These are phyloP conservation scores for Ceratobasidium theobromae DNA, from an alignment of 1,284 basidiomycete genomes.

Conservation along the genomic window DNA sequence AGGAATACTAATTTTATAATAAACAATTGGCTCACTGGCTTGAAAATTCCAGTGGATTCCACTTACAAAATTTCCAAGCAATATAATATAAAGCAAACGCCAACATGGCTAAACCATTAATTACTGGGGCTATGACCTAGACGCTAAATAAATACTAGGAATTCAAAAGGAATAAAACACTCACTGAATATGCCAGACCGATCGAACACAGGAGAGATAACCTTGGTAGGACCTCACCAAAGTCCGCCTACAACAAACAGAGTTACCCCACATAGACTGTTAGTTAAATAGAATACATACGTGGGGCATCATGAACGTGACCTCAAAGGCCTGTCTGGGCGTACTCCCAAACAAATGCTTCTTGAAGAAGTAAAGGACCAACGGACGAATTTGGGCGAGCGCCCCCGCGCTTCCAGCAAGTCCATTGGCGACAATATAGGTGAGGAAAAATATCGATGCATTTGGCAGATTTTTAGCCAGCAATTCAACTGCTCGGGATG, in stretches of 20 bases:
- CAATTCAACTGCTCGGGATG: constrained; percentile 61
- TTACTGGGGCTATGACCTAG: constrained; percentile 33
- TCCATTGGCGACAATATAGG: constrained; percentile 59
- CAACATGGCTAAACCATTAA: constrained; percentile 34
- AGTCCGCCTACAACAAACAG: constrained; percentile 28
- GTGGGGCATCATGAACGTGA: constrained; percentile 34
- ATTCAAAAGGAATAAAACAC: neutral
- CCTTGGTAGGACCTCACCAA: constrained; percentile 32
- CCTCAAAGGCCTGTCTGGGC: constrained; percentile 55
- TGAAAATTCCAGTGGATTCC: neutral
- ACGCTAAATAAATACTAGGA: neutral
- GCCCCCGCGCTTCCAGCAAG: constrained; percentile 72
- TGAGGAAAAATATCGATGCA: constrained; percentile 93
- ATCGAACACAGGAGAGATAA: constrained; percentile 35
- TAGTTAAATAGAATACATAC: neutral
- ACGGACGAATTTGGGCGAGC: constrained; percentile 75
- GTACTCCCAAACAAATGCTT: constrained; percentile 83
- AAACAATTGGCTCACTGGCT: constrained; percentile 4
- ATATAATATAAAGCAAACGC: constrained; percentile 31
- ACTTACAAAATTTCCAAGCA: constrained; percentile 22
- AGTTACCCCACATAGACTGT: neutral
- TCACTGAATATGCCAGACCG: constrained; percentile 33
- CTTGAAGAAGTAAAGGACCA: constrained; percentile 85
- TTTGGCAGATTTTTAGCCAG: constrained; percentile 77
- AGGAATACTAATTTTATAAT: constrained; percentile 33